Evolutionary conservation across 2,329 filamentous ascomycete species (phyloP), one percentile per base, ranked within the genome.

Genomic region (Rutstroemia sp.): DNA sequence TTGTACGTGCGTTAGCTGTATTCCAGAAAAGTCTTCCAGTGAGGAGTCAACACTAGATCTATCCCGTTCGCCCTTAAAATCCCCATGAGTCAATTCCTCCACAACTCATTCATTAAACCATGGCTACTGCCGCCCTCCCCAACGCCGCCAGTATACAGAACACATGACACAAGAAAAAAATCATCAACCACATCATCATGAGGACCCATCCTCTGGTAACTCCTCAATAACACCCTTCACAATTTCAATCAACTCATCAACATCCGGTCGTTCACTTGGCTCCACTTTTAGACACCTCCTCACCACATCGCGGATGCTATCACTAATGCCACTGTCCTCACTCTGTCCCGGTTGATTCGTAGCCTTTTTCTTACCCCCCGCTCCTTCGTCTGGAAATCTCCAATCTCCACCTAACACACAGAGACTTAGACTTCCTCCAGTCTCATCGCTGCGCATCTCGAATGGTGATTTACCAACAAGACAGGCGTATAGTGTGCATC

Each of bases 401-500:
- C 94, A 99, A 73, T 97, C 92, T 40, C 92, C 94, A 58, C 91
- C 89, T 16, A 96, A 76, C 17, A 97, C 89, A 70, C 92, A 97
- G 64, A 97, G 88, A 64, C 88, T 95, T 61, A 99, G 75, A 62
- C 88, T 94, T 46, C 94, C 94, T 62, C 94, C 94, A 0, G 94
- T 97, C 76, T 99, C 92, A 71, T 99, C 94, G 63, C 87, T 92
- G 59, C 94, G 86, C 70, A 92, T 89, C 76, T 99, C 94, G 67
- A 99, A 99, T 2, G 94, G 94, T 14, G 89, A 95, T 73, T 99
- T 97, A 62, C 94, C 94, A 27, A 97, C 90, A 9, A 99, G 80
- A 68, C 94, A 97, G 39, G 94, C 94, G 73, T 95, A 99, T 46
- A 99, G 78, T n/a, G 94, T 97, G 76, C 94, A 97, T 51, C 94